Percentiles rank a stretch among this genome's conserved stretches.
phyloP scores from a whole-genome alignment of 169 alveolate species.

The Plasmodium vinckei region DNA sequence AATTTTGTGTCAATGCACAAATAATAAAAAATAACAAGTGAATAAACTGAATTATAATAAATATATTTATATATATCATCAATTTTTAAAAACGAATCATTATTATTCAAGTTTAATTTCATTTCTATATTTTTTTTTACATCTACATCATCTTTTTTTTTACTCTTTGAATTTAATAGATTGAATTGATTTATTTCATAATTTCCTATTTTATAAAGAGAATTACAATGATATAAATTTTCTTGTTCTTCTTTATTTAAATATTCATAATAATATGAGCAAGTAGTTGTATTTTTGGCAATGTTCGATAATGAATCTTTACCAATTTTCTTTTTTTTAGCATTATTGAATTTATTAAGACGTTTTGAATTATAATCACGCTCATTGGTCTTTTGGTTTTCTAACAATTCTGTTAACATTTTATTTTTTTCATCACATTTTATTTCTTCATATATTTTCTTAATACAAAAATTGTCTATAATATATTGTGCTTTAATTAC shows the following conservation, averaged over 20 bases:
- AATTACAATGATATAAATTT: not conserved
- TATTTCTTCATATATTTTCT: constrained; percentile 23
- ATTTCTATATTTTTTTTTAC: constrained; percentile 36
- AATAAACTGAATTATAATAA: constrained; percentile 24
- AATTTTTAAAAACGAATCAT: constrained; percentile 23
- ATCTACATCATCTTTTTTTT: constrained; percentile 20
- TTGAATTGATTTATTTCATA: not conserved
- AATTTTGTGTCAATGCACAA: constrained; percentile 19
- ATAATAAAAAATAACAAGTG: constrained; percentile 55
- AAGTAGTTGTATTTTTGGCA: not conserved
- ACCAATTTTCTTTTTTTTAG: constrained; percentile 11
- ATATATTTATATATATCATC: constrained; percentile 47
- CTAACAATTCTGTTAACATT: constrained; percentile 4
- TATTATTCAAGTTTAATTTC: constrained; percentile 23
- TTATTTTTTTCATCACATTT: constrained; percentile 6
- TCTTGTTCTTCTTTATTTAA: constrained; percentile 14
- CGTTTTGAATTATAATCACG: constrained; percentile 1
- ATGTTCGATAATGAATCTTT: not conserved
- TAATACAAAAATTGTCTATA: constrained; percentile 17
- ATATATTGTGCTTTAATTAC: constrained; percentile 18
- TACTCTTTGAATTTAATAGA: too few relatives aligned
- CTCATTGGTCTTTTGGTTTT: not conserved
- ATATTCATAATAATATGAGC: constrained; percentile 14
- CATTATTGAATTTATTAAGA: not conserved
- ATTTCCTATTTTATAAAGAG: constrained; percentile 24